Evolutionary conservation across 1,284 basidiomycete genomes (phyloP).

Genomic region (Cutaneotrichosporon sp.): DNA sequence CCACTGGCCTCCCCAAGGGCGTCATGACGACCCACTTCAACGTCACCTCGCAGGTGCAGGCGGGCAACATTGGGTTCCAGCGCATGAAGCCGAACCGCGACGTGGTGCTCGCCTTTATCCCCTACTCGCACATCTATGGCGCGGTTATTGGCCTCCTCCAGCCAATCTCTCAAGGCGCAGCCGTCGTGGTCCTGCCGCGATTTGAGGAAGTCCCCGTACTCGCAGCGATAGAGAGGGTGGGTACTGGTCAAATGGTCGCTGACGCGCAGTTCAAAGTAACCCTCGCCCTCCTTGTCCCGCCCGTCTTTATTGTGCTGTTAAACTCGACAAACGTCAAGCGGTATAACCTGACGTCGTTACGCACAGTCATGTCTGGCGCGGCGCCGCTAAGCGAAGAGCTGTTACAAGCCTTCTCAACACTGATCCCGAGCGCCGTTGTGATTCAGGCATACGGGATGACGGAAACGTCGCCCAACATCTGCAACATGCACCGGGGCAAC

Average conservation of each 20-base stretch:
- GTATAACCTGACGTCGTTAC: slow-evolving; percentile 62
- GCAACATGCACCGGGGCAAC: slow-evolving; percentile 11
- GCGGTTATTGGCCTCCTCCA: slow-evolving; percentile 53
- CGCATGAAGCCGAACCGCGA: neutral
- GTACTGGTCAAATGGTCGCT: slow-evolving; percentile 9
- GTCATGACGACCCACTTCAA: slow-evolving; percentile 61
- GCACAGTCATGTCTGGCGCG: slow-evolving; percentile 66
- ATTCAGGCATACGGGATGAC: slow-evolving; percentile 49
- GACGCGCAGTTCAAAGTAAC: slow-evolving; percentile 58
- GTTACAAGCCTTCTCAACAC: slow-evolving; percentile 20
- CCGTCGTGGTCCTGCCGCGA: slow-evolving; percentile 62
- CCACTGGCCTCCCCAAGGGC: slow-evolving; percentile 48
- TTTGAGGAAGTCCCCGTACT: slow-evolving; percentile 50
- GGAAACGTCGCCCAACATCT: slow-evolving; percentile 48
- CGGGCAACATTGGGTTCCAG: neutral
- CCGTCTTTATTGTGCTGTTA: slow-evolving; percentile 60
- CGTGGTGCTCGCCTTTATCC: slow-evolving; percentile 9
- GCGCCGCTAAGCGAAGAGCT: slow-evolving; percentile 63
- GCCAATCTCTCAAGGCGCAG: slow-evolving; percentile 57
- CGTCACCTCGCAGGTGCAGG: slow-evolving; percentile 46
- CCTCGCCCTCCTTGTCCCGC: slow-evolving; percentile 67
- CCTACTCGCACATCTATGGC: slow-evolving; percentile 17
- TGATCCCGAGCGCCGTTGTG: slow-evolving; percentile 18
- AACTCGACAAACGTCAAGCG: slow-evolving; percentile 57
- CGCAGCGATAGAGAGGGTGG: slow-evolving; percentile 50